Conservation (phyloP, 306 rosid genomes). For the Macrotyloma uniflorum region DNA sequence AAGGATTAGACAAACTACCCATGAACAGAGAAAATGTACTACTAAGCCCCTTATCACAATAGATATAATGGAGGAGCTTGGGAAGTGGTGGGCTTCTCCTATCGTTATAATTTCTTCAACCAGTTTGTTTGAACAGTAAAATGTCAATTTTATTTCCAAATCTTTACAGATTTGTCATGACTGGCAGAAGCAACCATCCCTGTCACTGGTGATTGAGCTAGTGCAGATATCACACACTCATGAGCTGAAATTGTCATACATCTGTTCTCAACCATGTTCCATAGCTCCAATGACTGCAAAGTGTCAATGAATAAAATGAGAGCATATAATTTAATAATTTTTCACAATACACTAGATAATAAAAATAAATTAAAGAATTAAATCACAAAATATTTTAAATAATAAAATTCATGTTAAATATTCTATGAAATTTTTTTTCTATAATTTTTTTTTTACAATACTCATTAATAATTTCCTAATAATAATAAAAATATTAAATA, state of each 20-base stretch:
- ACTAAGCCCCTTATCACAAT: conserved; percentile 26
- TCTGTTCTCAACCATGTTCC: conserved; percentile 84
- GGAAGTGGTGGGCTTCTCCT: conserved; percentile 9
- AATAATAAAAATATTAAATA: too few species aligned
- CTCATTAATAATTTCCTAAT: too few species aligned
- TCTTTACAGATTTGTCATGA: conserved; percentile 84
- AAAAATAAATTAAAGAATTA: too few species aligned
- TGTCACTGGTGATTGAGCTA: conserved; percentile 76
- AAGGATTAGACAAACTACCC: neutral
- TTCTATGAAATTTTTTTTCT: too few species aligned
- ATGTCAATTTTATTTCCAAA: conserved; percentile 67
- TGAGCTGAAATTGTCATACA: conserved; percentile 81
- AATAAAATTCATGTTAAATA: too few species aligned
- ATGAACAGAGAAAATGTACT: conserved; percentile 26
- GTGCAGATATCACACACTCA: conserved; percentile 76
- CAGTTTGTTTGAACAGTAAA: conserved; percentile 37
- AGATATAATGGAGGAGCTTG: conserved; percentile 32
- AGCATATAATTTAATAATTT: too few species aligned
- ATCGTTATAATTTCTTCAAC: conserved; percentile 11
- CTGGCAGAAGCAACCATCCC: conserved; percentile 96
- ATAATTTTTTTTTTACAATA: too few species aligned
- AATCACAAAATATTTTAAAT: too few species aligned
- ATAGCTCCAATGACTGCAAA: conserved; percentile 86
- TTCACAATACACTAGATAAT: too few species aligned
- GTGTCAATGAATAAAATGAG: conserved; percentile 26